Percentiles rank a stretch among this genome's conserved stretches.
phyloP scores from a whole-genome alignment of 192 early-diverging fungal genomes.

The Backusella circina region DNA sequence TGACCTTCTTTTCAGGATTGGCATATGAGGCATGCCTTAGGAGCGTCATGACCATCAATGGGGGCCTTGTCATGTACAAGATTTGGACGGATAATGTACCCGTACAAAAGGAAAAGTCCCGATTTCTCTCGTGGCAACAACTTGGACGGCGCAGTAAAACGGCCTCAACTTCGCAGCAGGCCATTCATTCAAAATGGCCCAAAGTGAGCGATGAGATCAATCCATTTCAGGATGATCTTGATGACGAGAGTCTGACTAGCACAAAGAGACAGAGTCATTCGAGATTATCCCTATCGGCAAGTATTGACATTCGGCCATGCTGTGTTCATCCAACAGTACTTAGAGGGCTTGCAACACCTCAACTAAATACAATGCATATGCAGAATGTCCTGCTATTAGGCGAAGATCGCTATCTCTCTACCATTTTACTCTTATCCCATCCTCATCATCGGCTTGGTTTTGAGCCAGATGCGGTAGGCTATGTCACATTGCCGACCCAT shows the following conservation, averaged over 20 bases:
- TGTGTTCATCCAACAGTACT: constrained; percentile 36
- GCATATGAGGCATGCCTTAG: constrained; percentile 61
- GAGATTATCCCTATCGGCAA: constrained; percentile 5
- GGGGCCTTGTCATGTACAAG: constrained; percentile 64
- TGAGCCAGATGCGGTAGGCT: constrained; percentile 30
- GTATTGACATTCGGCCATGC: constrained; percentile 15
- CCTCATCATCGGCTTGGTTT: constrained; percentile 27
- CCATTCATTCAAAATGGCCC: constrained; percentile 12
- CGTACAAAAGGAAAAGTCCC: neutral
- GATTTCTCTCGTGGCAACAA: constrained; percentile 20
- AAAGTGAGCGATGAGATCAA: constrained; percentile 17
- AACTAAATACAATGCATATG: constrained; percentile 26
- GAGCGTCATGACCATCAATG: constrained; percentile 57
- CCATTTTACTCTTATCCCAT: constrained; percentile 26
- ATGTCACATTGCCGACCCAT: constrained; percentile 21
- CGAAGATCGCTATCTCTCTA: constrained; percentile 28
- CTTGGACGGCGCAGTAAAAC: neutral
- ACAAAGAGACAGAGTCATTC: neutral
- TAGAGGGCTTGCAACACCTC: constrained; percentile 17
- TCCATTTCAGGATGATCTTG: neutral
- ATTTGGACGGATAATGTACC: constrained; percentile 54
- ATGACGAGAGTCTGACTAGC: neutral
- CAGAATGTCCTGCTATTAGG: constrained; percentile 27
- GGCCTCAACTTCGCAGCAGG: neutral
- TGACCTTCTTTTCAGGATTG: constrained; percentile 56